A percentile compares a stretch with the other conserved stretches of the same genome.
These are phyloP conservation scores for Skeletonema menzelii DNA, from an alignment of 108 stramenopile species.

Conservation along the genomic window DNA sequence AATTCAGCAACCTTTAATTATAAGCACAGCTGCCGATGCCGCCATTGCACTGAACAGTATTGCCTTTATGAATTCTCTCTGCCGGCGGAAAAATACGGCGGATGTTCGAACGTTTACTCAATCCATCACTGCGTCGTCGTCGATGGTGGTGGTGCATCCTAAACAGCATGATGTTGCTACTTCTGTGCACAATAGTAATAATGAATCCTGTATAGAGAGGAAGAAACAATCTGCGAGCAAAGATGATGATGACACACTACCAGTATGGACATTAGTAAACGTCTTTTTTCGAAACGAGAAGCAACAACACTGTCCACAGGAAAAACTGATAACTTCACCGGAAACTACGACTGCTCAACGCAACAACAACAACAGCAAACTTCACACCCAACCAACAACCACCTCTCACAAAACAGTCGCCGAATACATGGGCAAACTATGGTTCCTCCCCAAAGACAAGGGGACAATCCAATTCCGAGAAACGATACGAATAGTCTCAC, in stretches of 20 bases:
- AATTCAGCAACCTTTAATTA: neutral
- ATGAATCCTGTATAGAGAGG: neutral
- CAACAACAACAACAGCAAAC: neutral
- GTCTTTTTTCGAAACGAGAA: neutral
- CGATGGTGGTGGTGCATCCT: too few species aligned
- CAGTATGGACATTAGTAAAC: neutral
- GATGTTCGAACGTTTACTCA: constrained; percentile 33
- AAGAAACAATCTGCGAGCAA: neutral
- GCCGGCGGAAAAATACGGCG: constrained; percentile 12
- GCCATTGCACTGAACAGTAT: constrained; percentile 39
- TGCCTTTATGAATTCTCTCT: constrained; percentile 21
- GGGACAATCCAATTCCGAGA: constrained; percentile 25
- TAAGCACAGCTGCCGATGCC: constrained; percentile 23
- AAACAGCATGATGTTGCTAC: too few species aligned
- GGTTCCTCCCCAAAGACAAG: constrained; percentile 23
- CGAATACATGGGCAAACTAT: constrained; percentile 28
- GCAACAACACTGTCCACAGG: neutral
- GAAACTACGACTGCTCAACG: neutral
- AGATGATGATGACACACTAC: neutral
- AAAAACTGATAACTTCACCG: too few species aligned
- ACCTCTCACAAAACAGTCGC: constrained; percentile 23
- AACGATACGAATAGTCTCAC: constrained; percentile 23
- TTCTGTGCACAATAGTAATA: neutral
- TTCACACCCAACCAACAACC: neutral
- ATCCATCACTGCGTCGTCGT: neutral